A percentile compares a stretch with the other conserved stretches of the same genome.
These are phyloP conservation scores for Candolleomyces eurysporus DNA, from an alignment of 768 basidiomycete species.

Conservation along the genomic window DNA sequence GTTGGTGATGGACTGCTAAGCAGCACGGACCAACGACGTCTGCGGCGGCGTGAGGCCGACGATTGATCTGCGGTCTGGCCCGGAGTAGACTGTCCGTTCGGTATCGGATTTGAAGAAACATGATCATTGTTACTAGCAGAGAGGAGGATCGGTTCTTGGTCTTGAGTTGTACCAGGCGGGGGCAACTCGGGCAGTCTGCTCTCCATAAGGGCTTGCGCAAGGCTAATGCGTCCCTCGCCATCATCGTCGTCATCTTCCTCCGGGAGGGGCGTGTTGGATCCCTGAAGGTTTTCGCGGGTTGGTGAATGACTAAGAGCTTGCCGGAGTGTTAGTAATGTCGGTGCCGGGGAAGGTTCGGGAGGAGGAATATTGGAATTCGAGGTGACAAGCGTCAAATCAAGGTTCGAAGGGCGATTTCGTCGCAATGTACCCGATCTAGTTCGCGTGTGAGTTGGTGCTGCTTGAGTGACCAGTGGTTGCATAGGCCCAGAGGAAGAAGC, in stretches of 20 bases:
- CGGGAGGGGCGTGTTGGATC: conserved; percentile 38
- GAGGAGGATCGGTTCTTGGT: conserved; percentile 70
- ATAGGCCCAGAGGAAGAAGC: conserved; percentile 20
- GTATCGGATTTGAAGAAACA: conserved; percentile 28
- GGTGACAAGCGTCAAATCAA: conserved; percentile 54
- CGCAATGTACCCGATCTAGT: conserved; percentile 27
- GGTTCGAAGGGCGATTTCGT: conserved; percentile 63
- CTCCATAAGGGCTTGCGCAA: conserved; percentile 74
- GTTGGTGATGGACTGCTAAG: conserved; percentile 20
- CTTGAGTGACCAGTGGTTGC: conserved; percentile 20
- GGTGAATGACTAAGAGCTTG: conserved; percentile 57
- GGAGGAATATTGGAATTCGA: conserved; percentile 32
- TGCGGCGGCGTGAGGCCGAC: conserved; percentile 10
- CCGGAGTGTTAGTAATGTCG: conserved; percentile 62
- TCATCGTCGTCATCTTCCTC: conserved; percentile 62
- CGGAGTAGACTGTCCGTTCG: conserved; percentile 34
- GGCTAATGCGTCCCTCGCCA: conserved; percentile 63
- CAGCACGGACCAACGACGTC: conserved; percentile 16
- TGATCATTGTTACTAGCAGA: conserved; percentile 49
- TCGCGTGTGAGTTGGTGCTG: conserved; percentile 29
- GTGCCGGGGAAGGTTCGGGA: conserved; percentile 56
- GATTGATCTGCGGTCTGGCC: conserved; percentile 21
- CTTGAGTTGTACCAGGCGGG: conserved; percentile 60
- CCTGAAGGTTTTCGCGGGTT: conserved; percentile 19
- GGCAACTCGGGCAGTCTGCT: conserved; percentile 76